Evolutionary conservation across 2,329 filamentous ascomycete species (phyloP).

Genomic region (Setomelanomma holmii): DNA sequence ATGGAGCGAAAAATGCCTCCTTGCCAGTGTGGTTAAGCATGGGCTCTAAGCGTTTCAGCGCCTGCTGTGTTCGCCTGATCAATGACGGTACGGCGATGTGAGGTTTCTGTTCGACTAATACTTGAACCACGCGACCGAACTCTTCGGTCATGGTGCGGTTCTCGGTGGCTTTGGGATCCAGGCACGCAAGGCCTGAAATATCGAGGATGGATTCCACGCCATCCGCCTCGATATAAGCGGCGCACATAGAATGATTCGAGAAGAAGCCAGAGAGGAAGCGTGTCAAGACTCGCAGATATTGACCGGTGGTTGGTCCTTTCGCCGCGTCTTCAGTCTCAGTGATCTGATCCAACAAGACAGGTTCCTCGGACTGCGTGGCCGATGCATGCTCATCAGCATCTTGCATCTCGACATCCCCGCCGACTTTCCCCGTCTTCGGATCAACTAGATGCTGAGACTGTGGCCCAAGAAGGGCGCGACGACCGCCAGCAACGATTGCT

Average conservation of each 20-base stretch:
- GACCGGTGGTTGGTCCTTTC: conserved; percentile 62
- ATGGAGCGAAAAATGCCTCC: conserved; percentile 72
- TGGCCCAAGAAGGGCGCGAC: conserved; percentile 52
- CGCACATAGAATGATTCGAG: conserved; percentile 74
- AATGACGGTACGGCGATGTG: conserved; percentile 83
- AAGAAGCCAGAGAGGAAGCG: conserved; percentile 82
- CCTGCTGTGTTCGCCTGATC: conserved; percentile 73
- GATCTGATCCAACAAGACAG: conserved; percentile 46
- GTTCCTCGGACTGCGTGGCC: conserved; percentile 17
- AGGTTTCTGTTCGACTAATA: conserved; percentile 80
- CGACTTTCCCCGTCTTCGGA: conserved; percentile 16
- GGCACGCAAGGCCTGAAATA: conserved; percentile 79
- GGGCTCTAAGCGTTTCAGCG: conserved; percentile 71
- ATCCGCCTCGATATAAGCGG: conserved; percentile 76
- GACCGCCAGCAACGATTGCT: conserved; percentile 65
- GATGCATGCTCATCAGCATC: conserved; percentile 51
- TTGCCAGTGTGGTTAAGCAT: conserved; percentile 63
- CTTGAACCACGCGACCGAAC: conserved; percentile 75
- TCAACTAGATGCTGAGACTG: conserved; percentile 42
- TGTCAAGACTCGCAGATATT: conserved; percentile 76
- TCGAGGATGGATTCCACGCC: conserved; percentile 86
- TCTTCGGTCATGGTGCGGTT: conserved; percentile 67
- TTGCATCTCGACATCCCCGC: conserved; percentile 68
- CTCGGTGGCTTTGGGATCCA: conserved; percentile 76
- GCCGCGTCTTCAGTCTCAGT: conserved; percentile 59